phyloP scores from a whole-genome alignment of 345 rosid species.

The Salix caprea region DNA sequence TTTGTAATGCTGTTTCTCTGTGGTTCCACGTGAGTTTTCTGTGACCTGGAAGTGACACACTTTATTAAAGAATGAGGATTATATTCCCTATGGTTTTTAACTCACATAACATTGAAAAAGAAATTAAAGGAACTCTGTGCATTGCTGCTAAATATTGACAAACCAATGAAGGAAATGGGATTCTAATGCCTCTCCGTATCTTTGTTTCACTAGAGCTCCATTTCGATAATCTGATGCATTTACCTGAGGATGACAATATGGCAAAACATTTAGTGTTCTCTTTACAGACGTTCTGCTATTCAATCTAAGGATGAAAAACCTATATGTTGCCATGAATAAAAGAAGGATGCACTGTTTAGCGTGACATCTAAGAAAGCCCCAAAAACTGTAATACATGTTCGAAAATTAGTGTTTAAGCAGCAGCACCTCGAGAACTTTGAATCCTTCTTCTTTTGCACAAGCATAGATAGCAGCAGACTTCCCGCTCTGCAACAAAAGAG shows the following conservation, averaged over 20 bases:
- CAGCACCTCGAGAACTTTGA: constrained; percentile 80
- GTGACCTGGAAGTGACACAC: constrained; percentile 49
- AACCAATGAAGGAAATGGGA: constrained; percentile 71
- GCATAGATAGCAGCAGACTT: constrained; percentile 90
- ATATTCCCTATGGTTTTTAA: constrained; percentile 10
- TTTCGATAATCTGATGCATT: constrained; percentile 86
- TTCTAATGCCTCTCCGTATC: constrained; percentile 75
- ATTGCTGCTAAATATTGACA: constrained; percentile 12
- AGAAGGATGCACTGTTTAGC: background rate
- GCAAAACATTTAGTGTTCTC: background rate
- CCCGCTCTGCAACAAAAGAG: constrained; percentile 64
- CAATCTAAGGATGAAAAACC: background rate
- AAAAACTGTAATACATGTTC: background rate
- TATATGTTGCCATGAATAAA: background rate
- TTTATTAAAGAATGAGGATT: background rate
- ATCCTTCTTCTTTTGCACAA: constrained; percentile 91
- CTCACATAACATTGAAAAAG: constrained; percentile 4
- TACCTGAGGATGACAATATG: constrained; percentile 38
- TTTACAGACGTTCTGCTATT: background rate
- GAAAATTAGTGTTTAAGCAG: constrained; percentile 15
- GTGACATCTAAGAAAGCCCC: background rate
- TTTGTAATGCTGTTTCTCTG: constrained; percentile 25
- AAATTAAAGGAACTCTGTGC: constrained; percentile 7
- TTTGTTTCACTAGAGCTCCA: constrained; percentile 74
- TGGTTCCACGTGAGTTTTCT: constrained; percentile 38